A percentile compares a stretch with the other conserved stretches of the same genome.
These are phyloP conservation scores for Actinomortierella wolfii DNA, from an alignment of 371 early-diverging fungal genomes.

Conservation along the genomic window DNA sequence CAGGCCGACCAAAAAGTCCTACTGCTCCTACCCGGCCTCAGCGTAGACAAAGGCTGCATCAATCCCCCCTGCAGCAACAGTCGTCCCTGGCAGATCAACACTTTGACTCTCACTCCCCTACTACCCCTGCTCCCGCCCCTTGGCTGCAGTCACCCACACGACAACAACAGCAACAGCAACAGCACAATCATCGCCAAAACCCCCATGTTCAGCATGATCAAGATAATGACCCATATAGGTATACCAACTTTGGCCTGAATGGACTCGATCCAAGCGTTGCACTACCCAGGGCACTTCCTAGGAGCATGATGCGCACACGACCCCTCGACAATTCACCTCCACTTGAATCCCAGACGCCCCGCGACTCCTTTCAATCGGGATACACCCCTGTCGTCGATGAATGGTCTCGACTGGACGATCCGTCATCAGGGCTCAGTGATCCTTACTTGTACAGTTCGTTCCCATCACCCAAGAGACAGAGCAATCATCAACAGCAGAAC, in stretches of 20 bases:
- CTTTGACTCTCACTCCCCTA: background rate
- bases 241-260: conserved; percentile 8
- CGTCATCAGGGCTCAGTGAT: too few species aligned
- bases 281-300: conserved; percentile 39
- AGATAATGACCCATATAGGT: conserved; percentile 2
- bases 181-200: conserved; percentile 1
- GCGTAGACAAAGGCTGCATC: too few species aligned
- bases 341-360: background rate
- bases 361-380: conserved; percentile 13
- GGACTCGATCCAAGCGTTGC: conserved; percentile 35
- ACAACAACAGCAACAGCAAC: background rate
- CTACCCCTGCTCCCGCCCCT: background rate
- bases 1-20: too few species aligned
- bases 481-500: too few species aligned
- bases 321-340: background rate
- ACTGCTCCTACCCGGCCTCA: too few species aligned
- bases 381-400: too few species aligned
- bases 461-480: too few species aligned
- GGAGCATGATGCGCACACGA: conserved; percentile 1
- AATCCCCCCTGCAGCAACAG: background rate
- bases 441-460: too few species aligned
- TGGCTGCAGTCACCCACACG: background rate
- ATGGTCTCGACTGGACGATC: too few species aligned
- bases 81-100: background rate
- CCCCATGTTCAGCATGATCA: background rate